Evolutionary conservation across 768 basidiomycete species (phyloP).

Genomic region (Ramaria rubella): DNA sequence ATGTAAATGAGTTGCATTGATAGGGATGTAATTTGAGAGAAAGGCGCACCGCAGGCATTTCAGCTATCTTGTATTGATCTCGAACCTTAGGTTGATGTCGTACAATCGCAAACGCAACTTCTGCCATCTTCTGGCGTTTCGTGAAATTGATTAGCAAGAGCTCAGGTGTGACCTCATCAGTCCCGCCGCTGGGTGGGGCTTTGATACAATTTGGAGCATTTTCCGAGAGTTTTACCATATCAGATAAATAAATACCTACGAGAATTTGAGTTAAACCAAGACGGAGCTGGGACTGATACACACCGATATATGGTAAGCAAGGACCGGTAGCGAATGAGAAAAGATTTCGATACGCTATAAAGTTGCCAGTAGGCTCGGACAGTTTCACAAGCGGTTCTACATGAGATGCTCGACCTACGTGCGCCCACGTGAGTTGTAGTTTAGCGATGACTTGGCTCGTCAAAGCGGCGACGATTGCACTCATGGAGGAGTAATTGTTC

Average conservation of each 20-base stretch:
- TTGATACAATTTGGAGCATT: background rate
- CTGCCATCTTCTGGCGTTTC: constrained; percentile 51
- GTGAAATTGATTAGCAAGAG: constrained; percentile 40
- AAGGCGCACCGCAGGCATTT: background rate
- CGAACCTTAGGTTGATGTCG: constrained; percentile 42
- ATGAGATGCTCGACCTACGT: constrained; percentile 43
- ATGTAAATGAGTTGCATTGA: too few species aligned
- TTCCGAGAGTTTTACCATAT: constrained; percentile 10
- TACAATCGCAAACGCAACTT: constrained; percentile 48
- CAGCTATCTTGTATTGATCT: constrained; percentile 5
- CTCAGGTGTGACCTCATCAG: background rate
- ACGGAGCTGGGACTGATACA: constrained; percentile 7
- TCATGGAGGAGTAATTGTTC: constrained; percentile 64
- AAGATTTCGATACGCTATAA: constrained; percentile 47
- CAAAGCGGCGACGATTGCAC: constrained; percentile 57
- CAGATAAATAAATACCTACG: constrained; percentile 7
- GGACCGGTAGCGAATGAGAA: constrained; percentile 39
- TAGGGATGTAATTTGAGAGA: too few species aligned
- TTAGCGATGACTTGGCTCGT: constrained; percentile 52
- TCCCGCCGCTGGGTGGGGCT: background rate
- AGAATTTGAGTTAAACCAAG: background rate
- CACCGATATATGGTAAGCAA: constrained; percentile 60
- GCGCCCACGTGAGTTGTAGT: constrained; percentile 61
- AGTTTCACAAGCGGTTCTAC: constrained; percentile 48
- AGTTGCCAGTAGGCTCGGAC: constrained; percentile 55